Evolutionary conservation across 208 protist genomes (phyloP).

Genomic region (Leishmania tropica): DNA sequence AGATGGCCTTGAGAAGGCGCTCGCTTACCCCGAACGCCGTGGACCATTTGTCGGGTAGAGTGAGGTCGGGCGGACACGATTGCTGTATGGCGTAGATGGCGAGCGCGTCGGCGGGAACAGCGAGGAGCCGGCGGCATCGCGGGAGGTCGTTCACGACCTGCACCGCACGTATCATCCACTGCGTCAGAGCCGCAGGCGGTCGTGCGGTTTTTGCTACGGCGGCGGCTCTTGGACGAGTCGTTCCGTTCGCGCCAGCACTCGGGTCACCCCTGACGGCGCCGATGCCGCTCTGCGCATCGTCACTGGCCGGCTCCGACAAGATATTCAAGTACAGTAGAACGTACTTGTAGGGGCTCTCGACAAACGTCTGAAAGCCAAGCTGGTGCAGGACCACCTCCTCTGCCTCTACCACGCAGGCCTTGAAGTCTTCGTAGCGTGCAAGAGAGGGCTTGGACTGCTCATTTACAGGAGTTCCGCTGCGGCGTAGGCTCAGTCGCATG

Average conservation of each 20-base stretch:
- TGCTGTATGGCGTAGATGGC: slow-evolving; percentile 64
- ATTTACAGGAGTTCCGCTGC: slow-evolving; percentile 25
- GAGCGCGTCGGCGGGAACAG: slow-evolving; percentile 39
- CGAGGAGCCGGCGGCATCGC: slow-evolving; percentile 43
- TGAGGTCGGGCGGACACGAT: slow-evolving; percentile 37
- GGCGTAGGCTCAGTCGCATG: slow-evolving; percentile 61
- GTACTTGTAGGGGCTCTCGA: slow-evolving; percentile 84
- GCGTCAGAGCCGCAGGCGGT: slow-evolving; percentile 28
- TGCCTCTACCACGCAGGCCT: slow-evolving; percentile 66
- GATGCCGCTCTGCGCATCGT: neutral
- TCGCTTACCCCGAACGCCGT: slow-evolving; percentile 50
- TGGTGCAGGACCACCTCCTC: slow-evolving; percentile 75
- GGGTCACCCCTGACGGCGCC: neutral
- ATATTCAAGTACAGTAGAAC: slow-evolving; percentile 64
- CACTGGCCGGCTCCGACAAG: slow-evolving; percentile 34
- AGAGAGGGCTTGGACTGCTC: slow-evolving; percentile 30
- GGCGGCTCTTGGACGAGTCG: neutral
- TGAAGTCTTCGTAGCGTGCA: slow-evolving; percentile 65
- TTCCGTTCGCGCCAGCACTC: too few relatives aligned
- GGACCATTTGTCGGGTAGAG: slow-evolving; percentile 55
- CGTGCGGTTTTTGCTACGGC: neutral
- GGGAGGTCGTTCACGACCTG: slow-evolving; percentile 77
- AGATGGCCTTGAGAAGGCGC: slow-evolving; percentile 15
- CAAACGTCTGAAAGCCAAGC: slow-evolving; percentile 85
- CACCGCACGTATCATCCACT: slow-evolving; percentile 63